A percentile compares a stretch with the other conserved stretches of the same genome.
These are phyloP conservation scores for Spergularia azorica DNA, from an alignment of 179 eudicot genomes.

Conservation along the genomic window DNA sequence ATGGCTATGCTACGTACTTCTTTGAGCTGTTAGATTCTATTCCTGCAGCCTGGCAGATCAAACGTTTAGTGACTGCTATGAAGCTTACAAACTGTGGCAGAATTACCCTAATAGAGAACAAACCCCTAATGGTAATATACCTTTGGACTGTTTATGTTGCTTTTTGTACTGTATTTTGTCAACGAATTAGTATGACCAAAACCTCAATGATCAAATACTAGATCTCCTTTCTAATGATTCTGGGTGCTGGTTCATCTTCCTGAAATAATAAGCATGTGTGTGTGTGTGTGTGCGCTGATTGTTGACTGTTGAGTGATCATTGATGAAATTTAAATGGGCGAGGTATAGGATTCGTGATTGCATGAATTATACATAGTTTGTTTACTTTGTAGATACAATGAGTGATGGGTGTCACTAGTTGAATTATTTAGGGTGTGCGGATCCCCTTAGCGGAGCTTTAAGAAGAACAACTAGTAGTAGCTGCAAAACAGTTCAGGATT, in stretches of 20 bases:
- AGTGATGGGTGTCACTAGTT: too few species aligned
- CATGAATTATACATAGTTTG: too few species aligned
- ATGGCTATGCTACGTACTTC: constrained; percentile 96
- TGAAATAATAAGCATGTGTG: too few species aligned
- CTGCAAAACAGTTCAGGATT: too few species aligned
- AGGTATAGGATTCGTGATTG: too few species aligned
- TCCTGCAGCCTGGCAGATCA: constrained; percentile 83
- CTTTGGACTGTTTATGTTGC: background rate
- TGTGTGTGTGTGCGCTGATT: too few species aligned
- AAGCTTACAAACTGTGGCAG: constrained; percentile 87
- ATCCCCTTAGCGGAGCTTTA: too few species aligned
- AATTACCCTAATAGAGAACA: constrained; percentile 71
- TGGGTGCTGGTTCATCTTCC: background rate
- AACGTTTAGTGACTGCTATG: constrained; percentile 86
- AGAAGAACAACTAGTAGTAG: too few species aligned
- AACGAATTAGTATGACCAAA: background rate
- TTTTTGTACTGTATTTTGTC: background rate
- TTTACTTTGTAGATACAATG: too few species aligned
- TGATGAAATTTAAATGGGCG: too few species aligned
- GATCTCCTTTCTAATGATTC: background rate
- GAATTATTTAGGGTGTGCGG: too few species aligned
- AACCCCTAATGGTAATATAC: constrained; percentile 60
- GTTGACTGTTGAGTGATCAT: too few species aligned
- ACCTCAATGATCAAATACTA: background rate
- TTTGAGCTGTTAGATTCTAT: constrained; percentile 73